Percentiles rank a stretch among this genome's conserved stretches.
These are phyloP conservation scores for Micractinium conductrix DNA, from an alignment of 139 green algal genomes.

Conservation along the genomic window DNA sequence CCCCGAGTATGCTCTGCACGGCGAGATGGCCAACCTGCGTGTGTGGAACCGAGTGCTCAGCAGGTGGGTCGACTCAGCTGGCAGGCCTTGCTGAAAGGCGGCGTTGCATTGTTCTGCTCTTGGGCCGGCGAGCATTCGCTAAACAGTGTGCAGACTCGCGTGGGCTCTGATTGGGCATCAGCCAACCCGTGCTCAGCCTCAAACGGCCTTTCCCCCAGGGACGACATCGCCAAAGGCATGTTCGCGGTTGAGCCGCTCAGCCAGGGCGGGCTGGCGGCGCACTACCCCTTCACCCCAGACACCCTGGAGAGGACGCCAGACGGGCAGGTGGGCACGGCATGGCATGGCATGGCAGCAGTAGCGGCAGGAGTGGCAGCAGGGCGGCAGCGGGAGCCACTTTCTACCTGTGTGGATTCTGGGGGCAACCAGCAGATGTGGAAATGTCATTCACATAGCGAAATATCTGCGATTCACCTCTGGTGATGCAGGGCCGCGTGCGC, in stretches of 20 bases:
- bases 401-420: too few relatives aligned
- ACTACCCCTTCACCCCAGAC: constrained; percentile 67
- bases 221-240: constrained; percentile 68
- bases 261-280: constrained; percentile 54
- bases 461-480: too few relatives aligned
- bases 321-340: background rate
- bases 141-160: too few relatives aligned
- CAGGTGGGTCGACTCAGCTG: constrained; percentile 21
- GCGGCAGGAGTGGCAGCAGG: too few relatives aligned
- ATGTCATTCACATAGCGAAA: too few relatives aligned
- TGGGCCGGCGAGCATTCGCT: background rate
- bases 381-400: background rate
- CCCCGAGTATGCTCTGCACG: constrained; percentile 64
- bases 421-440: too few relatives aligned
- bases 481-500: constrained; percentile 9
- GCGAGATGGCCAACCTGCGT: constrained; percentile 75
- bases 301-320: constrained; percentile 3
- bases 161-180: too few relatives aligned
- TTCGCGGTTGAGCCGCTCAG: constrained; percentile 38
- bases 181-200: background rate
- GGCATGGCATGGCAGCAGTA: too few relatives aligned
- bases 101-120: background rate
- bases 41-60: constrained; percentile 74
- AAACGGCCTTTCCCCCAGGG: too few relatives aligned
- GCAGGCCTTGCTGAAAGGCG: background rate